These are phyloP conservation scores for Ulota crispa DNA, from an alignment of 225 moss, liverwort and hornwort genomes.

Conservation along the genomic window DNA sequence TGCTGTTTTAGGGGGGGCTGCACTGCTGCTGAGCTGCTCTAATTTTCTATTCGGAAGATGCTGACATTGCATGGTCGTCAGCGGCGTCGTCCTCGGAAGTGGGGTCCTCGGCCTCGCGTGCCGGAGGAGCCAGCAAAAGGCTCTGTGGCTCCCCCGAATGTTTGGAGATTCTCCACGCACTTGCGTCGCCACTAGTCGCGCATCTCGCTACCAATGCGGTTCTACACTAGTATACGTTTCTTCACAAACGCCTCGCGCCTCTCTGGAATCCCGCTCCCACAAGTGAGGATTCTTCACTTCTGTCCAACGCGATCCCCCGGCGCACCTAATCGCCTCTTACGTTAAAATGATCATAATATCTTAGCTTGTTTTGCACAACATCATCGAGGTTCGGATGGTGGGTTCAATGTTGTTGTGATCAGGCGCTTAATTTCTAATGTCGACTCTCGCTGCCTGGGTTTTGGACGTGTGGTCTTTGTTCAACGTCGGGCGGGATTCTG, in stretches of 20 bases:
- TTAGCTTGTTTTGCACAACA: not conserved
- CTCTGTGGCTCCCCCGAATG: not conserved
- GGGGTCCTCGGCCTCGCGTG: not conserved
- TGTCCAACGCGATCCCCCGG: too few relatives aligned
- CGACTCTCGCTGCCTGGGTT: not conserved
- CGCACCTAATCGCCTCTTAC: too few relatives aligned
- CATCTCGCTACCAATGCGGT: too few relatives aligned
- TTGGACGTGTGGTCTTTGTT: not conserved
- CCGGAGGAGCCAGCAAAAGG: not conserved
- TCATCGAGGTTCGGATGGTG: not conserved
- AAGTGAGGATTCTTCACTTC: not conserved
- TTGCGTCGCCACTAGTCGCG: too few relatives aligned
- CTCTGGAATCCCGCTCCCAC: not conserved
- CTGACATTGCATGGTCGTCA: not conserved
- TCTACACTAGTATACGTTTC: not conserved
- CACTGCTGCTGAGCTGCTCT: too few relatives aligned
- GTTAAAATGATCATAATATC: not conserved
- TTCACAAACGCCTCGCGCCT: not conserved
- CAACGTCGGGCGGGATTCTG: not conserved
- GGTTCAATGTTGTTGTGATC: not conserved
- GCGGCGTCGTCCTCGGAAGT: not conserved
- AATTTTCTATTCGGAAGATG: too few relatives aligned
- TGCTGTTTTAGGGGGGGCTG: too few relatives aligned
- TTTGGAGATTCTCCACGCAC: conserved; percentile 9
- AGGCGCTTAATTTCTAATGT: not conserved